Evolutionary conservation across 78 protist genomes (phyloP), one percentile per base, ranked within the genome.

Genomic region (Dictyostelium intermedium): DNA sequence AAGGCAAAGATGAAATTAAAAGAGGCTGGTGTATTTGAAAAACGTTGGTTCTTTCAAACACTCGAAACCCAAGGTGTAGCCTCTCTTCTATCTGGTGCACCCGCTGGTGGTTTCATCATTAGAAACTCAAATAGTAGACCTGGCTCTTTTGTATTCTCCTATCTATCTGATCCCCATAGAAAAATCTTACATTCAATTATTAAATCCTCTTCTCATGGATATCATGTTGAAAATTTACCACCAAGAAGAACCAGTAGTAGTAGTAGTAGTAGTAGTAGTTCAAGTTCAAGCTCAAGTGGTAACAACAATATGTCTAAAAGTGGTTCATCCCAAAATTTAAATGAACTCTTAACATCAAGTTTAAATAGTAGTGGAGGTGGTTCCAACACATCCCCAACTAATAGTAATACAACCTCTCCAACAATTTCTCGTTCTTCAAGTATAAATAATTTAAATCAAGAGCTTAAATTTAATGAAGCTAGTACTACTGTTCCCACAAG

Each of bases 1-100:
- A 16, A 47, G 14, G 91, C 96, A 3, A 85, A 84, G n/a, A 14
- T 25, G 25, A 92, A 92, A 39, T 27, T 92, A 9, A 41, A 53
- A 47, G 84, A 84, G 10, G 91, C 96, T 3, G 91, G 91, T 72
- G 92, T 92, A 5, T 82, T 92, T 47, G 91, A 85, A 23, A 92
- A 92, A 77, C 45, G 70, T 34, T 92, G 96, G 96, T 92, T 92
- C 82, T 92, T 83, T 83, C 85, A 85, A 7, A 92, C 96, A 25
- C 45, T 92, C 1, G 91, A 78, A 50, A 92, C 96, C 10, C 76
- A 72, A 43, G 96, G 96, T 83, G 96, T 91, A 9, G 87, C 89
- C 0, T 70, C 91, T 4, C 82, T 91, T 1, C 37, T 72, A 1
- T 72, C 92, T 30, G 82, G 82, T 35, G 80, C 79, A 35, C 85